Evolutionary conservation across 192 early-diverging fungal species (phyloP).

Genomic region (Phlyctochytrium planicorne): DNA sequence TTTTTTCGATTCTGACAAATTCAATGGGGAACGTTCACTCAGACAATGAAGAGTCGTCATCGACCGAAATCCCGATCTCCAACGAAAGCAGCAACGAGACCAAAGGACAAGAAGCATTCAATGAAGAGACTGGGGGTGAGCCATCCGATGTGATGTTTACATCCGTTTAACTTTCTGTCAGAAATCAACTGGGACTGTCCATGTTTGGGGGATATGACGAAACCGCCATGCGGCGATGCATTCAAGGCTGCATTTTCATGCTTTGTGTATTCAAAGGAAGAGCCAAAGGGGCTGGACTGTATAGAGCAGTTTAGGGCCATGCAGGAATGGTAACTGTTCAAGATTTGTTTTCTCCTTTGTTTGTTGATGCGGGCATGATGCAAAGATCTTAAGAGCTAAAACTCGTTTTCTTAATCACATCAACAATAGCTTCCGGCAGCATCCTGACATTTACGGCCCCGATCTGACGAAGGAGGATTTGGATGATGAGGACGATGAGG

Average conservation of each 20-base stretch:
- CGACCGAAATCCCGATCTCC: too few relatives aligned
- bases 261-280: constrained; percentile 89
- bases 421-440: constrained; percentile 44
- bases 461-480: constrained; percentile 72
- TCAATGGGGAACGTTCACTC: too few relatives aligned
- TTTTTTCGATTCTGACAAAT: too few relatives aligned
- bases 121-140: background rate
- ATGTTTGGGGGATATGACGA: constrained; percentile 91
- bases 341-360: background rate
- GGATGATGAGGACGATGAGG: constrained; percentile 45
- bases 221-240: constrained; percentile 93
- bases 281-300: constrained; percentile 98
- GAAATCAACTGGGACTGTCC: constrained; percentile 95
- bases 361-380: background rate
- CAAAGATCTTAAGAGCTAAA: background rate
- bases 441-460: constrained; percentile 88
- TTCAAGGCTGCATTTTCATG: constrained; percentile 98
- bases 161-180: too few relatives aligned
- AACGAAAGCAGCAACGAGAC: too few relatives aligned
- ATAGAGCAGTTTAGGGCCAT: constrained; percentile 89
- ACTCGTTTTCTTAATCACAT: background rate
- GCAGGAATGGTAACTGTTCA: constrained; percentile 69
- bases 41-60: too few relatives aligned
- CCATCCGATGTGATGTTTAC: too few relatives aligned
- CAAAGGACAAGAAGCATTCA: background rate